Evolutionary conservation across 2,329 filamentous ascomycete genomes (phyloP).

Genomic region (Aspergillus sp.): DNA sequence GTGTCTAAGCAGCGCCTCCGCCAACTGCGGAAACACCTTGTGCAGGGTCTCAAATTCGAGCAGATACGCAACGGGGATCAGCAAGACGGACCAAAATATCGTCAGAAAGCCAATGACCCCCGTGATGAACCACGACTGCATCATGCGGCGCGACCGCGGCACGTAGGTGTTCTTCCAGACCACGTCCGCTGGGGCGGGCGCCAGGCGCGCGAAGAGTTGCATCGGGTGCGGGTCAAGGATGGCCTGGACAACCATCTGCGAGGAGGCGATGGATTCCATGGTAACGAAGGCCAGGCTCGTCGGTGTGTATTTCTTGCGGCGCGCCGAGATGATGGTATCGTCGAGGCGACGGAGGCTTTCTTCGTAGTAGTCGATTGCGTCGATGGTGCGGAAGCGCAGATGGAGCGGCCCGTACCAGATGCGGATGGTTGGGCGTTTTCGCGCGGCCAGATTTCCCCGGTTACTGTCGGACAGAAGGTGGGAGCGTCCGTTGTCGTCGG

Average conservation of each 20-base stretch:
- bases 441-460: constrained; percentile 34
- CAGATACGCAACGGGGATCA: constrained; percentile 69
- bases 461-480: constrained; percentile 47
- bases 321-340: constrained; percentile 60
- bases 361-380: constrained; percentile 91
- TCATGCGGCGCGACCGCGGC: constrained; percentile 61
- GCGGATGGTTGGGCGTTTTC: constrained; percentile 57
- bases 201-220: constrained; percentile 72
- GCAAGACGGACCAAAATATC: constrained; percentile 77
- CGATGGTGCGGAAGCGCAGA: constrained; percentile 62
- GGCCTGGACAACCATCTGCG: constrained; percentile 93
- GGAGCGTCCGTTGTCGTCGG: constrained; percentile 48
- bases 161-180: constrained; percentile 92
- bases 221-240: constrained; percentile 85
- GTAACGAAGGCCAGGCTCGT: constrained; percentile 90
- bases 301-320: constrained; percentile 66
- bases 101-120: constrained; percentile 73
- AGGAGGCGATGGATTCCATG: constrained; percentile 87
- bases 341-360: constrained; percentile 74
- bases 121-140: constrained; percentile 77
- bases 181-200: constrained; percentile 84
- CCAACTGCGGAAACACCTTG: constrained; percentile 62
- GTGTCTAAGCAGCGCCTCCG: constrained; percentile 58
- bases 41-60: constrained; percentile 74
- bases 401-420: constrained; percentile 73